Conservation (phyloP, 1,139 yeast species). For the Pichia cactophila region DNA sequence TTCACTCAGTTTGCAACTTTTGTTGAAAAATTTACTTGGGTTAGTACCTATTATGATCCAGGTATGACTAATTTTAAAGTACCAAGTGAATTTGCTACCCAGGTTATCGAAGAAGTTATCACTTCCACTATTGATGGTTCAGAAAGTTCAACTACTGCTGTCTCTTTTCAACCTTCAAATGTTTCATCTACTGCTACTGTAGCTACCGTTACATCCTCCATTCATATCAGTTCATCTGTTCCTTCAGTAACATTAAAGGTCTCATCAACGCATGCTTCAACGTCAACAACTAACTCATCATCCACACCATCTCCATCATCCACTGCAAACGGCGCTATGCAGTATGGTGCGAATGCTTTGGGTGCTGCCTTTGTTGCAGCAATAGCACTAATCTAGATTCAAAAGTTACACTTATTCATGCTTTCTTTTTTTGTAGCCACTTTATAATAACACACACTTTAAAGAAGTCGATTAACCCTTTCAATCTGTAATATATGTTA, state of each 20-base stretch:
- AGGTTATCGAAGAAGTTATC: neutral
- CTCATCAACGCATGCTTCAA: neutral
- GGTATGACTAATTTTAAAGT: slow-evolving; percentile 30
- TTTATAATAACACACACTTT: neutral
- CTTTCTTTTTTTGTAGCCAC: too few relatives aligned
- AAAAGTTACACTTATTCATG: too few relatives aligned
- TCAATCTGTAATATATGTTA: neutral
- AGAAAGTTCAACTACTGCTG: neutral
- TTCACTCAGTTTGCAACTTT: slow-evolving; percentile 35
- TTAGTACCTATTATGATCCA: slow-evolving; percentile 28
- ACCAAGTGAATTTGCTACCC: slow-evolving; percentile 24
- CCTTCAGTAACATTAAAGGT: neutral
- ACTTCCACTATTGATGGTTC: neutral
- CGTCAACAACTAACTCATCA: neutral
- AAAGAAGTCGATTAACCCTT: neutral
- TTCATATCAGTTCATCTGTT: neutral
- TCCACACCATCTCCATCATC: neutral
- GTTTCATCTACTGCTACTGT: neutral
- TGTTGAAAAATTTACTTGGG: slow-evolving; percentile 39
- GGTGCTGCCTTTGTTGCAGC: neutral
- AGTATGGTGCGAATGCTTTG: neutral
- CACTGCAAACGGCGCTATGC: neutral
- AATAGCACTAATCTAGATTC: neutral
- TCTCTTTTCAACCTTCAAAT: neutral
- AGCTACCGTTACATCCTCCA: neutral